Base-by-base conservation (phyloP, 2,329 filamentous ascomycete genomes). In the Colletotrichum liriopes region DNA sequence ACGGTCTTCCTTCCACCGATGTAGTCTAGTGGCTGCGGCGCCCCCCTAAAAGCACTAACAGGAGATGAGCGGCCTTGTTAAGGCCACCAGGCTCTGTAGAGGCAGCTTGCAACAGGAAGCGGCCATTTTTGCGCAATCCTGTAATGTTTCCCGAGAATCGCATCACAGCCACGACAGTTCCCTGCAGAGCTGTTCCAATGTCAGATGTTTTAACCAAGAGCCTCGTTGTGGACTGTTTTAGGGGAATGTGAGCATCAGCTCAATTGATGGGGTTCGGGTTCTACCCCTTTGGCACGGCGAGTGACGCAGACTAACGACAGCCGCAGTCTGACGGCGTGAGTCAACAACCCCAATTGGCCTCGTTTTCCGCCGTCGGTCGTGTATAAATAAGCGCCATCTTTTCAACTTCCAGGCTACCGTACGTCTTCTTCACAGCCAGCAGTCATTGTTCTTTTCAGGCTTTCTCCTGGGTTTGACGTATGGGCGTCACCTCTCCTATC, bases 291-390 rank as follows among this genome's bases (percentile, higher is more conserved):
- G 35, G 6, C 7, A 56, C 45, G 60, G 45, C 60, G 45, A 63
- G 18, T 52, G 60, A n/a, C 16, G 14, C 47, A 39, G n/a, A 11
- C 7, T 3, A 20, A 16, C 7, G 16, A 6, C 8, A n/a, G 18
- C 20, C 14, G 18, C 43, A 1, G n/a, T 20, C 58, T 37, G 29
- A n/a, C 60, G 60, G 60, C 32, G 45, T 62, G 60, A 62, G 45
- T 62, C 60, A 62, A 62, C 45, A 7, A 11, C 60, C 16, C 32
- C 45, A 16, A 51, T 62, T 62, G 60, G 60, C 60, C 60, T 62
- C 60, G 39, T 16, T 3, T 23, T 37, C 12, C 3, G 1, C 7
- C 8, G 29, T 5, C 8, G 18, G 3, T 11, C 8, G 11, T 39
- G 6, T 18, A 41, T 11, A 56, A 39, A 2, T 26, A 41, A 39